Base-by-base conservation (phyloP, 1,139 yeast species). In the Pneumocystis murina region DNA sequence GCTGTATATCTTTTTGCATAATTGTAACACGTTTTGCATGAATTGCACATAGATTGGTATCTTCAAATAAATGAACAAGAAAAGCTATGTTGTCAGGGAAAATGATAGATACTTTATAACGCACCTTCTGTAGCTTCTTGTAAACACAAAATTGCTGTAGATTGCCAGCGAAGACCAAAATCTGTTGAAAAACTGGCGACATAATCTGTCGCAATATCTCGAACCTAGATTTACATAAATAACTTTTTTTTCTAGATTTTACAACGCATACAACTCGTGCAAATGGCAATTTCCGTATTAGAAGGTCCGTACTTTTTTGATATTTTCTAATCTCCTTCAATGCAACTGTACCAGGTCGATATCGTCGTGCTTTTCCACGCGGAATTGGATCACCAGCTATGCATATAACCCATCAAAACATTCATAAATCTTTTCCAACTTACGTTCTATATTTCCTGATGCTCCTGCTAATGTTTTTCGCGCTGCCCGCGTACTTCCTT, bases 21-120 rank as follows among this genome's bases (percentile, higher is more conserved):
- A 91, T 87, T 0, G 97, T 91, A 28, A 91, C 96, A 68, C 97
- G 78, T 72, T 88, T 90, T 1, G 97, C 97, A 73, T 91, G 97
- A 43, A 89, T 79, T 4, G 97, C 97, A 75, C 96, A 82, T 62
- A 91, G 74, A 70, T 90, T 90, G 8, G 96, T 90, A 72, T 91
- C 97, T 72, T 91, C 97, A 68, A 91, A 80, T 63, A 91, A 75
- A 66, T 90, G 91, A 12, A 90, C 88, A 68, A 91, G 75, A 70
- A 85, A 91, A 2, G 96, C 95, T 60, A 66, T 68, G 35, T 7
- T 33, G 7, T 33, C 35, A 33, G 35, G 8, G 35, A 7, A 33
- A 24, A 62, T 33, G 35, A 33, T 33, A 33, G 35, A 33, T 33
- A 33, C 35, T 33, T 7, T 33, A 33, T 33, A 33, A 7, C 72